These are phyloP conservation scores for Eutrema salsugineum DNA, from an alignment of 441 rosid species.

Conservation along the genomic window DNA sequence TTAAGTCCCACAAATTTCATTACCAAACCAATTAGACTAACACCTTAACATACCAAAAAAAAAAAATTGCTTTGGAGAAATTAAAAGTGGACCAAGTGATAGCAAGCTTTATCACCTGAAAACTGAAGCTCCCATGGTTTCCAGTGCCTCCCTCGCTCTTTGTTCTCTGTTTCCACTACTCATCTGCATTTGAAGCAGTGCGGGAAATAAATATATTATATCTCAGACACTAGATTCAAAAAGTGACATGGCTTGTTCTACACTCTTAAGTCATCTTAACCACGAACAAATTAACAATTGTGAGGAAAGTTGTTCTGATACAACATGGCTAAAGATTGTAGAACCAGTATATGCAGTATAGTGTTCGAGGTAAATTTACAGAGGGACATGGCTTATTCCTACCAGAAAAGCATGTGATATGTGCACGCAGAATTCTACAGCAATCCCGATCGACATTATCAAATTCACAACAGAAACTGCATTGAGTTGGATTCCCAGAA, in stretches of 20 bases:
- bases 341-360: conserved; percentile 6
- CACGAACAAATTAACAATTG: background rate
- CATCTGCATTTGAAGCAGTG: conserved; percentile 40
- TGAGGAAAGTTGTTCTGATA: background rate
- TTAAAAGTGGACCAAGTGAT: background rate
- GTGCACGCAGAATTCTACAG: conserved; percentile 69
- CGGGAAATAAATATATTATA: conserved; percentile 7
- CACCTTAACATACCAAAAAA: background rate
- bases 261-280: background rate
- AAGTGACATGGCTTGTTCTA: conserved; percentile 11
- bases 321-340: conserved; percentile 4
- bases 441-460: conserved; percentile 66
- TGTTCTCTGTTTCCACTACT: conserved; percentile 56
- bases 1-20: conserved; percentile 19
- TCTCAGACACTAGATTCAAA: background rate
- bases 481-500: conserved; percentile 62
- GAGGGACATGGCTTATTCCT: conserved; percentile 28
- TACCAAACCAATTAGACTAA: conserved; percentile 4
- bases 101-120: conserved; percentile 52
- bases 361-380: conserved; percentile 13
- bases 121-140: conserved; percentile 81
- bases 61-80: background rate
- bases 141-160: conserved; percentile 53
- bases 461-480: conserved; percentile 69
- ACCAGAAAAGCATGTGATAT: conserved; percentile 62